Conservation (phyloP, 2,329 filamentous ascomycete genomes). For the Sarocladiaceae sp. region DNA sequence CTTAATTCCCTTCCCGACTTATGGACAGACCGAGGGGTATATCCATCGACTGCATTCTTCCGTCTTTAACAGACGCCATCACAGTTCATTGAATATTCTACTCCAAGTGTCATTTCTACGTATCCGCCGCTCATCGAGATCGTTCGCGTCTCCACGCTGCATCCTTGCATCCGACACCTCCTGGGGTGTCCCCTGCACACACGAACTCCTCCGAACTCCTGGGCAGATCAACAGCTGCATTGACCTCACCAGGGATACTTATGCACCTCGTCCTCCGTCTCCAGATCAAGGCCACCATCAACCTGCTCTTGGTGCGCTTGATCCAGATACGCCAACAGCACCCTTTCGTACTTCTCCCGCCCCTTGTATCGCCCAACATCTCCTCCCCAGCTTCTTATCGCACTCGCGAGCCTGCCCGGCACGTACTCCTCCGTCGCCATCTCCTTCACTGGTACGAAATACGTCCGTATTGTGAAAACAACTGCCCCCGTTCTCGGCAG, state of each 20-base stretch:
- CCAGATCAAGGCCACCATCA: constrained; percentile 55
- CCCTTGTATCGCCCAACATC: constrained; percentile 76
- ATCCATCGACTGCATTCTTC: too few species aligned
- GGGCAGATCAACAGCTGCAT: too few species aligned
- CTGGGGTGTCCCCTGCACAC: too few species aligned
- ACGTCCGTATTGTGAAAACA: constrained; percentile 74
- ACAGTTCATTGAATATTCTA: too few species aligned
- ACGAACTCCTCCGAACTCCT: too few species aligned
- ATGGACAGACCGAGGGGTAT: too few species aligned
- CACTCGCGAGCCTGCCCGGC: constrained; percentile 69
- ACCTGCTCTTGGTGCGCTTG: constrained; percentile 67
- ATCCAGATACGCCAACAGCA: constrained; percentile 72
- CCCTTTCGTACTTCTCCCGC: constrained; percentile 63
- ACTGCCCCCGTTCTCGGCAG: constrained; percentile 51
- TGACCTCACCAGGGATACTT: constrained; percentile 51
- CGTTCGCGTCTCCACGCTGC: too few species aligned
- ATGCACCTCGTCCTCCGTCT: constrained; percentile 51
- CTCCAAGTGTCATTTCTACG: too few species aligned
- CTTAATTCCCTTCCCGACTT: too few species aligned
- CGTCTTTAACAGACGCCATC: too few species aligned
- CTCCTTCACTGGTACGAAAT: constrained; percentile 67
- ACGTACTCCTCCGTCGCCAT: constrained; percentile 70
- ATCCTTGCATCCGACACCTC: too few species aligned
- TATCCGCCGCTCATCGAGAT: too few species aligned
- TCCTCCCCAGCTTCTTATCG: constrained; percentile 73